These are phyloP conservation scores for Exserohilum turcica DNA, from an alignment of 2,329 filamentous ascomycete species.

Conservation along the genomic window DNA sequence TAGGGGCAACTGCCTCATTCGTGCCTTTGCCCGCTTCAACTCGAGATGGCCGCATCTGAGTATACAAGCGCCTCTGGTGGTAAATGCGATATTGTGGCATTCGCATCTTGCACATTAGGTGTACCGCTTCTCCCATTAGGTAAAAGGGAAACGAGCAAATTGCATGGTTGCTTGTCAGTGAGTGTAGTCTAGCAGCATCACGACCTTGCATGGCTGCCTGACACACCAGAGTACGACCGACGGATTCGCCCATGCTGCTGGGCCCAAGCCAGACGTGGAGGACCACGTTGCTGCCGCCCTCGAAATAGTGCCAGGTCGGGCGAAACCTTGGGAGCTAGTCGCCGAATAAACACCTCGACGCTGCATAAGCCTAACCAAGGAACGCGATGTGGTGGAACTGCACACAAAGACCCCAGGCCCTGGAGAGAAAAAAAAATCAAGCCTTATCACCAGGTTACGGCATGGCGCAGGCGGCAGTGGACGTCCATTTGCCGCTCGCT, in stretches of 20 bases:
- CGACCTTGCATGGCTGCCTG: slow-evolving; percentile 6
- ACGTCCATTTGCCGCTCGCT: slow-evolving; percentile 3
- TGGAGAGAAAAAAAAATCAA: neutral
- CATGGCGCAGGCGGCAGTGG: slow-evolving; percentile 8
- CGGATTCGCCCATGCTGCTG: slow-evolving; percentile 13
- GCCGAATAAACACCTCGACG: slow-evolving; percentile 11
- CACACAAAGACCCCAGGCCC: slow-evolving; percentile 3
- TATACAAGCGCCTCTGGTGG: too few species aligned
- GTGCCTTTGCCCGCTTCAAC: slow-evolving; percentile 18
- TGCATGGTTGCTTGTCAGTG: neutral
- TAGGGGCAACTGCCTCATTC: slow-evolving; percentile 13
- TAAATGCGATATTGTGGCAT: neutral
- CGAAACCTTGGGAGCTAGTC: slow-evolving; percentile 8
- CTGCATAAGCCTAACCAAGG: slow-evolving; percentile 1
- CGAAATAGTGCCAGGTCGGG: slow-evolving; percentile 8
- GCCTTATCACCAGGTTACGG: slow-evolving; percentile 8
- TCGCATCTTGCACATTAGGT: too few species aligned
- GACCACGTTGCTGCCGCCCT: slow-evolving; percentile 9
- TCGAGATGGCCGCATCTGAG: slow-evolving; percentile 18
- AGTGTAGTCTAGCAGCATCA: slow-evolving; percentile 4
- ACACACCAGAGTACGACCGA: slow-evolving; percentile 5
- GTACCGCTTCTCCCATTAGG: too few species aligned
- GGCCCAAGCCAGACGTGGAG: slow-evolving; percentile 8
- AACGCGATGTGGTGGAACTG: slow-evolving; percentile 2
- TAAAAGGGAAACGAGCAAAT: too few species aligned